Evolutionary conservation across 495 filamentous ascomycete species (phyloP).

Genomic region (Aspergillus nidulans): DNA sequence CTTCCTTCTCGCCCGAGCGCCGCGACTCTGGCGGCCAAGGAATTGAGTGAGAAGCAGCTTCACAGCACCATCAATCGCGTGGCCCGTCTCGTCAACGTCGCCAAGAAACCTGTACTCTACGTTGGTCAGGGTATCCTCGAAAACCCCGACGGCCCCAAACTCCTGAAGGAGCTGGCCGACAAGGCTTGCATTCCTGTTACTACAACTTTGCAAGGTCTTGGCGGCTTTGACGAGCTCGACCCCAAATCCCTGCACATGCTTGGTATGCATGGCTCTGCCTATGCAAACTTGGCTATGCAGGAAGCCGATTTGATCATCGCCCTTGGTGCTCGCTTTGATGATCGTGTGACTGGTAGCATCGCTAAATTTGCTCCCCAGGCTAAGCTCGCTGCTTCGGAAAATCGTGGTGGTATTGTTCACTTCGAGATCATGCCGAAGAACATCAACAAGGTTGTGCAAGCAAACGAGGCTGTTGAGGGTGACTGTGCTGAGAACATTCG

Average conservation of each 20-base stretch:
- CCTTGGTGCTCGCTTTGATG: conserved; percentile 59
- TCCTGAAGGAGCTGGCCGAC: conserved; percentile 54
- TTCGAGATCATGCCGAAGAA: conserved; percentile 63
- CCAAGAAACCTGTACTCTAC: conserved; percentile 58
- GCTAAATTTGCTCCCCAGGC: conserved; percentile 55
- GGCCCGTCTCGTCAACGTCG: conserved; percentile 53
- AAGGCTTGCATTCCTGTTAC: conserved; percentile 58
- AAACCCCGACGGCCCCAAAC: conserved; percentile 43
- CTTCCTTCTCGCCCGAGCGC: conserved; percentile 53
- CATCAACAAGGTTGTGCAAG: conserved; percentile 62
- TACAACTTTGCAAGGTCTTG: conserved; percentile 62
- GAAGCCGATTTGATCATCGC: conserved; percentile 61
- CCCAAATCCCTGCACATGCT: conserved; percentile 58
- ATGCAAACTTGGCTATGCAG: conserved; percentile 62
- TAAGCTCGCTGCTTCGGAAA: conserved; percentile 49
- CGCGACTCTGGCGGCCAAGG: conserved; percentile 48
- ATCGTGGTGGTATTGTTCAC: conserved; percentile 58
- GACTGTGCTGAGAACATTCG: conserved; percentile 64
- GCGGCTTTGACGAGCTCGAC: conserved; percentile 58
- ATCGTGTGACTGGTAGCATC: conserved; percentile 54
- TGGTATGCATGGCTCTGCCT: conserved; percentile 60
- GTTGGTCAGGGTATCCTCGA: conserved; percentile 56
- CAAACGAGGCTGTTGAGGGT: conserved; percentile 56
- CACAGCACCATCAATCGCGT: conserved; percentile 46
- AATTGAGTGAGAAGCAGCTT: conserved; percentile 45